phyloP scores from a whole-genome alignment of 176 grass and related monocot genomes.

The Rhipidocladum racemiflorum region DNA sequence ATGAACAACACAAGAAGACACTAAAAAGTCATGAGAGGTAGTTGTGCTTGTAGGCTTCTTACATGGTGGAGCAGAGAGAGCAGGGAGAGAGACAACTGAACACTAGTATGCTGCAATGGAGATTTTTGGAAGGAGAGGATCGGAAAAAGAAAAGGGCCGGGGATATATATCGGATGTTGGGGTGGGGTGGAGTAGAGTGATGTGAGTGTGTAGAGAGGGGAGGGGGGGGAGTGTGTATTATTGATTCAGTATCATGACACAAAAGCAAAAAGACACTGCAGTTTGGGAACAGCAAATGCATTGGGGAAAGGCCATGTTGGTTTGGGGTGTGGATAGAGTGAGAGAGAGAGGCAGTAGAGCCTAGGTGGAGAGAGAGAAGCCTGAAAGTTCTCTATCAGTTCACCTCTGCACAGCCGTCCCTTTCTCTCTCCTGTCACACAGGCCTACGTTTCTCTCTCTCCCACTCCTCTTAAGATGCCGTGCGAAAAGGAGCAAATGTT shows the following conservation, averaged over 20 bases:
- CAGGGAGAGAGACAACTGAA: constrained; percentile 47
- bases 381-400: constrained; percentile 92
- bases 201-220: constrained; percentile 18
- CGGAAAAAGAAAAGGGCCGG: constrained; percentile 28
- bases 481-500: constrained; percentile 34
- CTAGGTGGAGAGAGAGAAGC: constrained; percentile 45
- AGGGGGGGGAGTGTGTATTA: constrained; percentile 9
- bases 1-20: constrained; percentile 54
- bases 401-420: constrained; percentile 71
- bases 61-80: constrained; percentile 58
- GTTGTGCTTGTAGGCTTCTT: constrained; percentile 47
- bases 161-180: constrained; percentile 41
- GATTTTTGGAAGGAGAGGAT: constrained; percentile 49
- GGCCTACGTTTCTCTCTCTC: not conserved
- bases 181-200: not conserved
- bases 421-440: constrained; percentile 79
- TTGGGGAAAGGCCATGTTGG: constrained; percentile 48
- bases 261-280: constrained; percentile 66
- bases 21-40: constrained; percentile 31
- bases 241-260: constrained; percentile 30
- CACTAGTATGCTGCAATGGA: constrained; percentile 51
- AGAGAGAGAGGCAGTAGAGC: constrained; percentile 44
- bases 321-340: constrained; percentile 41
- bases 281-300: constrained; percentile 63
- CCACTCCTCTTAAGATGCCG: constrained; percentile 38